phyloP scores from a whole-genome alignment of 495 filamentous ascomycete genomes.

The Diplogelasinospora grovesii region DNA sequence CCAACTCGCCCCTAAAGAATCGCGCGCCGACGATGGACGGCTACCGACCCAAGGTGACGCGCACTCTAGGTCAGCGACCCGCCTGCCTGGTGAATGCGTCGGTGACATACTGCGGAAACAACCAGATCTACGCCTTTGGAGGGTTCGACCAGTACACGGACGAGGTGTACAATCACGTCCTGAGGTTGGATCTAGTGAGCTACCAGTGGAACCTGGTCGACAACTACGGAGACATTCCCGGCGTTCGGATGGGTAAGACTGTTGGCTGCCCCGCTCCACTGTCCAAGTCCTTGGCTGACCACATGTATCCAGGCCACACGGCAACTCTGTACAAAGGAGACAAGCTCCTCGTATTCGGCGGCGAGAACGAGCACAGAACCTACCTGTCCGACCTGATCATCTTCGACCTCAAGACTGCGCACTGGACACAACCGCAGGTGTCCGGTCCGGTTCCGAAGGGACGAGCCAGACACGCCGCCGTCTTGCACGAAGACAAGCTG shows the following conservation, averaged over 20 bases:
- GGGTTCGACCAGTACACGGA: constrained; percentile 99
- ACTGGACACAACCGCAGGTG: constrained; percentile 88
- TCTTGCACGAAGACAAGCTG: constrained; percentile 91
- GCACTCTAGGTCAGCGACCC: constrained; percentile 77
- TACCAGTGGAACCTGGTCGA: constrained; percentile 93
- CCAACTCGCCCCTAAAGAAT: constrained; percentile 65
- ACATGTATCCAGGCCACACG: constrained; percentile 64
- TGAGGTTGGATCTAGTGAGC: constrained; percentile 75
- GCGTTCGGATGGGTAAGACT: constrained; percentile 86
- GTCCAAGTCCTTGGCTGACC: neutral
- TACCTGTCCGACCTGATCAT: constrained; percentile 95
- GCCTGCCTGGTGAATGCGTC: constrained; percentile 97
- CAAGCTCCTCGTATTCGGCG: constrained; percentile 91
- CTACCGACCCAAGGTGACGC: constrained; percentile 74
- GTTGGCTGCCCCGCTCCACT: neutral
- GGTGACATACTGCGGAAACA: constrained; percentile 91
- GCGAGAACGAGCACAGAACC: constrained; percentile 93
- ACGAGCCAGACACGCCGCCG: constrained; percentile 84
- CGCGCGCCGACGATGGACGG: constrained; percentile 55
- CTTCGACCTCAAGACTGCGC: constrained; percentile 85
- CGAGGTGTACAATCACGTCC: constrained; percentile 98
- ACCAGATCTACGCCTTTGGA: constrained; percentile 95
- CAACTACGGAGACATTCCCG: constrained; percentile 97
- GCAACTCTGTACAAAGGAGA: constrained; percentile 91
- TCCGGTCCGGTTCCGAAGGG: constrained; percentile 78